Base-by-base conservation (phyloP, 352 stramenopile species). In the Phytophthora sp. region DNA sequence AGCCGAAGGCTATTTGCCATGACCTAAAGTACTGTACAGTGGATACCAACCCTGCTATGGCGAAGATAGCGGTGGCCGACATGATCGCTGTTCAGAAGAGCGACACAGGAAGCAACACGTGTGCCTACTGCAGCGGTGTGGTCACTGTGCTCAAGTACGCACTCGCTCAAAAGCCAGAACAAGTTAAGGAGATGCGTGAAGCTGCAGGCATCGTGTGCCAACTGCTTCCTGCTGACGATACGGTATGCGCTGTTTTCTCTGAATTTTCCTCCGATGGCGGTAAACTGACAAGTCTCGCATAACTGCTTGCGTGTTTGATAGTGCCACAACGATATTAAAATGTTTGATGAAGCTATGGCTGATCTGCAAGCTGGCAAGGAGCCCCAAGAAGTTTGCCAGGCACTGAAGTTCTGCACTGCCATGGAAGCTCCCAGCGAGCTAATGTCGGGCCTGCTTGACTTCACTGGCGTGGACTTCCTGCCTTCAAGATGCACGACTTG, bases 311-410 rank as follows among this genome's bases (percentile, higher is more conserved):
- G 15, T 47, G 29, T 15, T 36, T 33, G 18, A 23, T 55, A 91
- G 81, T 93, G 85, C 36, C 81, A 91, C 50, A 26, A 76, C 31
- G 73, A 91, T 41, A 46, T 91, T 20, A 87, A 88, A 56, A 80
- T 87, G 54, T 91, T 93, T 44, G 82, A 91, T 59, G 47, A 69
- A 41, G 83, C 76, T 16, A 66, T 91, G 9, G 53, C 42, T 26
- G 63, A 76, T 35, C 30, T 93, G 20, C 78, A 89, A 57, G 60
- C 46, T 24, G 80, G 80, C 42, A 89, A 93, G 65, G 69, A 76
- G 38, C 84, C 84, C 1, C 74, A 88, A 56, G 83, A 74, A 23
- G 70, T 93, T 35, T 93, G 84, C 49, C 54, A 77, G 13, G 61
- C 57, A 3, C 61, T 90, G 9, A 82, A 88, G 47, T 86, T 85